Conservation (phyloP, 345 rosid species). For the Lepidium sativum region DNA sequence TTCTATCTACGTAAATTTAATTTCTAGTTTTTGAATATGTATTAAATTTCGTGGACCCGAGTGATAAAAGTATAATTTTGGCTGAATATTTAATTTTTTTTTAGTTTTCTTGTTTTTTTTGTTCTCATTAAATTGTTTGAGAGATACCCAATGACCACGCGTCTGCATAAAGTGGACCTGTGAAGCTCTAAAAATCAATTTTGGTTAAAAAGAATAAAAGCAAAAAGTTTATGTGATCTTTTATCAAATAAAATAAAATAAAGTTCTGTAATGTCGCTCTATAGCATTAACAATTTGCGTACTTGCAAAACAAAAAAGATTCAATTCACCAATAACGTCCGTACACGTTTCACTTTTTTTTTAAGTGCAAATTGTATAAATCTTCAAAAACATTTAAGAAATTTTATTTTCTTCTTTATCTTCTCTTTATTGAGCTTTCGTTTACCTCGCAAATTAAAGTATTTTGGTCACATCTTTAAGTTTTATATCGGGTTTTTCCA, state of each 20-base stretch:
- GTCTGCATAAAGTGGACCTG: not conserved
- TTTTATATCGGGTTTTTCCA: not conserved
- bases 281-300: conserved; percentile 23
- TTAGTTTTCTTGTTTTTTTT: too few species aligned
- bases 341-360: conserved; percentile 25
- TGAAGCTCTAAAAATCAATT: conserved; percentile 2
- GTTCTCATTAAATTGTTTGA: not conserved
- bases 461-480: not conserved
- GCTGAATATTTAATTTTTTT: too few species aligned
- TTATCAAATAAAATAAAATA: not conserved
- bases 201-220: not conserved
- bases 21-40: too few species aligned
- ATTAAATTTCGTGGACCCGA: too few species aligned
- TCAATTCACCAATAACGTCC: conserved; percentile 9
- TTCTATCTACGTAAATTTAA: too few species aligned
- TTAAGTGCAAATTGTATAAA: conserved; percentile 9
- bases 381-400: not conserved
- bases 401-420: conserved; percentile 11
- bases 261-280: conserved; percentile 8
- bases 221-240: conserved; percentile 1
- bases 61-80: too few species aligned
- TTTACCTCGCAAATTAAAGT: not conserved
- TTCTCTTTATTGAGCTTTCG: conserved; percentile 11
- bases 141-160: not conserved
- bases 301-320: conserved; percentile 26